Base-by-base conservation (phyloP, 2,329 filamentous ascomycete species). In the Fusarium austroafricanum region DNA sequence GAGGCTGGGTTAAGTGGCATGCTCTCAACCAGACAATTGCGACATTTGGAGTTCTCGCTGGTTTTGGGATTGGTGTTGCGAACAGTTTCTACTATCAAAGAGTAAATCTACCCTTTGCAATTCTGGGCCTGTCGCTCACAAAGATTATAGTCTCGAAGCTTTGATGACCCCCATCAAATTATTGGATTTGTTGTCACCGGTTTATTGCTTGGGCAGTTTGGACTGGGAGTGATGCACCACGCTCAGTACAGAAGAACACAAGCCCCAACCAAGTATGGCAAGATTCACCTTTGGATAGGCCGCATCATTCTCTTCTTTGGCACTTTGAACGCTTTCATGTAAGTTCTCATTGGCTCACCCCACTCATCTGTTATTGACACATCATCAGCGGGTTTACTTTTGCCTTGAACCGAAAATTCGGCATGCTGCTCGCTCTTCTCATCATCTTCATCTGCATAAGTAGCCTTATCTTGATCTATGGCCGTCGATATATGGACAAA, bases 261-360 rank as follows among this genome's bases (percentile, higher is more conserved):
- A 56, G 61, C 80, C 21, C 76, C 83, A 2, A 86, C 86, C 26
- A 80, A 81, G 67, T 80, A 87, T 33, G 82, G 84, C 52, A 83
- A 79, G 18, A 78, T 85, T 23, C 88, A 90, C 75, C 76, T 86
- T 20, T 87, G 87, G 83, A 77, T 88, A 5, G 88, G 88, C 4
- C 83, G 87, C 15, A 44, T 83, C 5, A 79, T 87, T 35, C 80
- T 90, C 20, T 73, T 83, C 11, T 71, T 88, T 5, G 88, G 86
- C 43, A 78, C 86, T 17, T 70, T 84, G 55, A 89, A 90, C 65
- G 85, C 81, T 21, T 87, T 88, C 65, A 76, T 89, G 85, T 86
- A 78, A 65, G 84, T 78, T 26, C 31, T 29, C 6, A 4, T 10
- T 21, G 37, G 8, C 17, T 11, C 18, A 17, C n/a, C 18, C 10